Base-by-base conservation (phyloP, 495 filamentous ascomycete species). In the Sordaria brevicollis region DNA sequence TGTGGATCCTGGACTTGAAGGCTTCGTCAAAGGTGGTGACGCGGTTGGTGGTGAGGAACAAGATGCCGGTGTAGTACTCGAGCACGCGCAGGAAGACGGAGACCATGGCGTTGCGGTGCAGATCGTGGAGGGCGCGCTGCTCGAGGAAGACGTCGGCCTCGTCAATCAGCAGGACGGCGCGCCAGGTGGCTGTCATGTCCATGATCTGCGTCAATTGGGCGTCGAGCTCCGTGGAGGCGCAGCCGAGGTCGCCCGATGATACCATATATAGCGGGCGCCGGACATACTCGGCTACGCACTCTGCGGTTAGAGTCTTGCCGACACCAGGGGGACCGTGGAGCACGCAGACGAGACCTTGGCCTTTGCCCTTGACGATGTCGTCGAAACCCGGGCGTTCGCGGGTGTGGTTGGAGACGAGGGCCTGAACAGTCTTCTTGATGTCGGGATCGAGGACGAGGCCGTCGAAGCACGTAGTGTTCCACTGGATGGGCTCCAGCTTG, bases 231-330 rank as follows among this genome's bases (percentile, higher is more conserved):
- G 68, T 68, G 11, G 79, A 79, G n/a, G 74, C 67, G 8, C 74
- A 80, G 5, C 86, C 85, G 65, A 88, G 78, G 25, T 89, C 86
- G 8, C 86, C 85, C 0, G 82, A 82, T 8, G 83, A 85, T 5
- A 90, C 81, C 29, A 77, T 76, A 72, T 84, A 85, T 1, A 90
- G 79, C 13, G 88, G 87, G n/a, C 80, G 79, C 36, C 83, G 69
- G 10, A 81, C 80, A 36, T 80, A 73, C 71, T 87, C 85, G 0
- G 87, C 86, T 8, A 87, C 79, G n/a, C 78, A 80, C 67, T 84
- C 76, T 13, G 76, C 80, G 7, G 79, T 81, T 21, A 81, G 68
- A 2, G 81, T 82, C 73, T 83, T 83, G 54, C 81, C 81, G 0
- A 79, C 77, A 13, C 80, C 81, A 0, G 74, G 79, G 2, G 78